Evolutionary conservation across 768 basidiomycete genomes (phyloP).

Genomic region (Suillus clintonianus): DNA sequence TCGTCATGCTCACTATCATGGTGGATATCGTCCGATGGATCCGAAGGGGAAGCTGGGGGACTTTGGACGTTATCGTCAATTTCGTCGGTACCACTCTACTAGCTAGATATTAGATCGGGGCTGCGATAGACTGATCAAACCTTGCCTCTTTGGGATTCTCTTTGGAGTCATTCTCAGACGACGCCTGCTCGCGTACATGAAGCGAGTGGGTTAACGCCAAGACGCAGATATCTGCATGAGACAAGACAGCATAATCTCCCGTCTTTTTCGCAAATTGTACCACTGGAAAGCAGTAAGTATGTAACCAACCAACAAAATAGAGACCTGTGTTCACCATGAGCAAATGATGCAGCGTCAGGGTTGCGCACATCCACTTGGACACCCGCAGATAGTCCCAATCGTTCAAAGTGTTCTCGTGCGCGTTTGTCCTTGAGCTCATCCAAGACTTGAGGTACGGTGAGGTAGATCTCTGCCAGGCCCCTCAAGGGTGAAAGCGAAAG

Average conservation of each 20-base stretch:
- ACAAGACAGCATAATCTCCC: slow-evolving; percentile 92
- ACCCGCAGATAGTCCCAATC: slow-evolving; percentile 72
- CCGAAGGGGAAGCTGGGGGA: slow-evolving; percentile 11
- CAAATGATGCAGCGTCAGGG: slow-evolving; percentile 70
- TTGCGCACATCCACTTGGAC: slow-evolving; percentile 71
- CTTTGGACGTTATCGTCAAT: background rate
- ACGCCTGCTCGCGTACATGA: slow-evolving; percentile 52
- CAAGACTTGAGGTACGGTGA: slow-evolving; percentile 89
- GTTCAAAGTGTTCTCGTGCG: slow-evolving; percentile 84
- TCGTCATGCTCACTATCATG: slow-evolving; percentile 6
- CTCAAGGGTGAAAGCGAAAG: slow-evolving; percentile 86
- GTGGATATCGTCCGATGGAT: slow-evolving; percentile 6
- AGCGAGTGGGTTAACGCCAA: slow-evolving; percentile 85
- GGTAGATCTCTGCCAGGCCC: slow-evolving; percentile 83
- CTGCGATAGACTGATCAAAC: background rate
- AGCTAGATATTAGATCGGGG: background rate
- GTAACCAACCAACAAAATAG: slow-evolving; percentile 5
- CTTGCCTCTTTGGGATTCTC: slow-evolving; percentile 32
- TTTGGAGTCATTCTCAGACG: slow-evolving; percentile 28
- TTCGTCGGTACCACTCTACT: background rate
- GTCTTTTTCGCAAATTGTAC: slow-evolving; percentile 93
- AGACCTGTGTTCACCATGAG: slow-evolving; percentile 48
- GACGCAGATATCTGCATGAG: slow-evolving; percentile 87
- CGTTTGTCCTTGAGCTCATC: slow-evolving; percentile 87
- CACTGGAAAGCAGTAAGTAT: slow-evolving; percentile 48